A percentile compares a stretch with the other conserved stretches of the same genome.
Evolutionary conservation across 306 rosid species (phyloP).

Genomic region (Trichosanthes truncata): DNA sequence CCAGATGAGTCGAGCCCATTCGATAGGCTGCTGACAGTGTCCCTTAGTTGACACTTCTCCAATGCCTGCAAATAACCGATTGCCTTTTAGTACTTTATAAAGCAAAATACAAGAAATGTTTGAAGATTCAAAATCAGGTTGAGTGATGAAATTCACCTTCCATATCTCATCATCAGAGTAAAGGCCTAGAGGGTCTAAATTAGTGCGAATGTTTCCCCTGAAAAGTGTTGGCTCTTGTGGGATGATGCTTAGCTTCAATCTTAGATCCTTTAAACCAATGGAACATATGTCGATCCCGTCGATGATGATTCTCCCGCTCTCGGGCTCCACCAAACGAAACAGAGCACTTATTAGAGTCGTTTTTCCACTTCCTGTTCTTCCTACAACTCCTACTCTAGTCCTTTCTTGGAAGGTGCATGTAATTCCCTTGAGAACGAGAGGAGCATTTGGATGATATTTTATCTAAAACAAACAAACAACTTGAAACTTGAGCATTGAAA

Average conservation of each 20-base stretch:
- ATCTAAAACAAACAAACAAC: slow-evolving; percentile 30
- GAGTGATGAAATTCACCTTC: slow-evolving; percentile 34
- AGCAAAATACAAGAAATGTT: not conserved
- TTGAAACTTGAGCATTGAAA: not conserved
- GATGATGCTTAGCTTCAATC: slow-evolving; percentile 61
- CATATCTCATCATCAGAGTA: slow-evolving; percentile 72
- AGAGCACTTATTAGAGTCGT: slow-evolving; percentile 70
- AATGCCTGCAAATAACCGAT: slow-evolving; percentile 31
- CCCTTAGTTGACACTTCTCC: slow-evolving; percentile 72
- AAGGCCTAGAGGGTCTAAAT: slow-evolving; percentile 70
- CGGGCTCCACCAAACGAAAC: slow-evolving; percentile 73
- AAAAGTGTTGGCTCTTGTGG: slow-evolving; percentile 90
- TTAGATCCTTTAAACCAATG: slow-evolving; percentile 65
- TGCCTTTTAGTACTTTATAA: not conserved
- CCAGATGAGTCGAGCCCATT: slow-evolving; percentile 56
- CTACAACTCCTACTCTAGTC: slow-evolving; percentile 68
- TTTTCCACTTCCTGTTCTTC: slow-evolving; percentile 85
- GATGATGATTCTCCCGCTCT: slow-evolving; percentile 39
- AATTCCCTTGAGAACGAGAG: slow-evolving; percentile 57
- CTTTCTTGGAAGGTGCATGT: slow-evolving; percentile 61
- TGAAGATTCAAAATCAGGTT: not conserved
- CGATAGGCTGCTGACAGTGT: slow-evolving; percentile 39
- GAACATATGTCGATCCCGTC: slow-evolving; percentile 60
- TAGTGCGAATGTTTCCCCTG: slow-evolving; percentile 59
- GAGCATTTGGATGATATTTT: slow-evolving; percentile 52